These are phyloP conservation scores for Entomortierella lignicola DNA, from an alignment of 192 early-diverging fungal species.

Conservation along the genomic window DNA sequence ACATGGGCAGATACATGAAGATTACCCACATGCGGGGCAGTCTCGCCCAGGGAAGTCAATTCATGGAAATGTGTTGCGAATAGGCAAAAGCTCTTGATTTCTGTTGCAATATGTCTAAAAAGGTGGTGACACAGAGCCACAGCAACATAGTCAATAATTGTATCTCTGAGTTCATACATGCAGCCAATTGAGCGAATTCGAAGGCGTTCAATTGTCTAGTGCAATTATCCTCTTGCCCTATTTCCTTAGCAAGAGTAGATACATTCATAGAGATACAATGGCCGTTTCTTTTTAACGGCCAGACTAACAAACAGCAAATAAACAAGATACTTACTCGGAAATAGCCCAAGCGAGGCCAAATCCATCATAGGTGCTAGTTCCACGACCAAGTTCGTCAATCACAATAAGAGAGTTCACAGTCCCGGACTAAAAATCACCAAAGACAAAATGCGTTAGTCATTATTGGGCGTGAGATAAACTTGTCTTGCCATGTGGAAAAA, in stretches of 20 bases:
- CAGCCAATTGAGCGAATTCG: not conserved
- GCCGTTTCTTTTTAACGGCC: not conserved
- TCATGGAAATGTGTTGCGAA: slow-evolving; percentile 99
- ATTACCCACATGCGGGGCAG: slow-evolving; percentile 83
- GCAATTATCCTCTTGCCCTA: too few species aligned
- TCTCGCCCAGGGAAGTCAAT: slow-evolving; percentile 83
- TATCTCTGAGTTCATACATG: too few species aligned
- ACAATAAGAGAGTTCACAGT: slow-evolving; percentile 89
- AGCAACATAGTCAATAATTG: too few species aligned
- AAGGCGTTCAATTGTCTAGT: not conserved
- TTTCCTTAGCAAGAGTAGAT: too few species aligned
- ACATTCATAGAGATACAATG: not conserved
- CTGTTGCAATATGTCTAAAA: slow-evolving; percentile 73
- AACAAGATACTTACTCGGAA: slow-evolving; percentile 75
- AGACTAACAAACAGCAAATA: not conserved
- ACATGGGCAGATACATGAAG: slow-evolving; percentile 85
- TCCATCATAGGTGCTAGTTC: slow-evolving; percentile 98
- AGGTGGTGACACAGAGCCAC: not conserved
- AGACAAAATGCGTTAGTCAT: not conserved
- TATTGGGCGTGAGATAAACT: not conserved
- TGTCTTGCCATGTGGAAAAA: slow-evolving; percentile 8
- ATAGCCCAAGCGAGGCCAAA: slow-evolving; percentile 99
- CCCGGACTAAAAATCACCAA: slow-evolving; percentile 66
- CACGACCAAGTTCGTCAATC: slow-evolving; percentile 95
- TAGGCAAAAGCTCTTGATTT: slow-evolving; percentile 79